phyloP scores from a whole-genome alignment of 495 filamentous ascomycete species.

The Pseudevernia furfuracea region DNA sequence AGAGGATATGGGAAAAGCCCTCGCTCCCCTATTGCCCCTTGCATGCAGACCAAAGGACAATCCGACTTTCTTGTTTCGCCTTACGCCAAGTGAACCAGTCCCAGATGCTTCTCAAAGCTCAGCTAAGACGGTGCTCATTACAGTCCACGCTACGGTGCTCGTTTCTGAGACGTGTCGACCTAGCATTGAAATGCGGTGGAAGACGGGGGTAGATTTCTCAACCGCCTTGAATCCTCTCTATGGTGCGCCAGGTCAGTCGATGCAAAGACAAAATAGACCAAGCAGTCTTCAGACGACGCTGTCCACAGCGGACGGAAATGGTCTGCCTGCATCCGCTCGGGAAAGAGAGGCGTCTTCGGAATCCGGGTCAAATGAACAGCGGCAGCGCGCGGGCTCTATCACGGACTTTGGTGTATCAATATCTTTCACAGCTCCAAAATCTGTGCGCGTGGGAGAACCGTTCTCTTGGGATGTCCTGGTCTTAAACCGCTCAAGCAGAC shows the following conservation, averaged over 20 bases:
- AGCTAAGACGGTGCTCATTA: conserved; percentile 52
- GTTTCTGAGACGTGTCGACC: conserved; percentile 62
- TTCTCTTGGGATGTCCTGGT: conserved; percentile 88
- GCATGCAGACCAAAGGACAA: conserved; percentile 73
- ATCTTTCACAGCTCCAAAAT: conserved; percentile 58
- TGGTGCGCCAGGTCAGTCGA: conserved; percentile 52
- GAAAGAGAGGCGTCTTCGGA: conserved; percentile 25
- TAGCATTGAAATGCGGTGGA: conserved; percentile 71
- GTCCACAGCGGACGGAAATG: conserved; percentile 20
- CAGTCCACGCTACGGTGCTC: conserved; percentile 56
- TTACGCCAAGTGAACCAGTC: conserved; percentile 50
- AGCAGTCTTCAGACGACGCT: conserved; percentile 43
- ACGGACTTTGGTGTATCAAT: conserved; percentile 65
- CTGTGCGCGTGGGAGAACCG: conserved; percentile 60
- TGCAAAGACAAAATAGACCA: conserved; percentile 45
- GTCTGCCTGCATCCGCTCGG: conserved; percentile 23
- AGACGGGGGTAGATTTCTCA: conserved; percentile 74
- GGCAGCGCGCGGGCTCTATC: conserved; percentile 43
- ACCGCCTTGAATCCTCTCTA: conserved; percentile 54
- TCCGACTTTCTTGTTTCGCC: conserved; percentile 73
- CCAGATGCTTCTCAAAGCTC: conserved; percentile 37
- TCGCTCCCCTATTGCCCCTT: conserved; percentile 55
- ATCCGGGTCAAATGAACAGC: conserved; percentile 43
- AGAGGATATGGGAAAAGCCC: conserved; percentile 54
- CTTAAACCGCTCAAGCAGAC: conserved; percentile 63